These are phyloP conservation scores for Pyracantha coccinea DNA, from an alignment of 331 rosid species.

Conservation along the genomic window DNA sequence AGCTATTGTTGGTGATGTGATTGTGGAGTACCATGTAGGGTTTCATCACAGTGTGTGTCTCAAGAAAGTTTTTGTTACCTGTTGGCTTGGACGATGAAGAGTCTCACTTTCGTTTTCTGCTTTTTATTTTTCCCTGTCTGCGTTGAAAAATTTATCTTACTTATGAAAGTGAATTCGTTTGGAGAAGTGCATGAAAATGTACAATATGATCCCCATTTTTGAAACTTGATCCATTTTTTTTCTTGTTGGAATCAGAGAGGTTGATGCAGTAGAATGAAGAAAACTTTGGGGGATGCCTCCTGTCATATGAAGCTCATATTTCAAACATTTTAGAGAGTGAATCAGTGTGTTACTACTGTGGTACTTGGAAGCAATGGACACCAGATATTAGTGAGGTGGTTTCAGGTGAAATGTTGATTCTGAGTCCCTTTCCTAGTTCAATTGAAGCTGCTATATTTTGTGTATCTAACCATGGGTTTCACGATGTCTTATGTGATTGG, in stretches of 20 bases:
- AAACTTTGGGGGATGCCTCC: constrained; percentile 22
- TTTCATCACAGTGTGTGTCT: neutral
- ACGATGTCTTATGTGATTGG: constrained; percentile 36
- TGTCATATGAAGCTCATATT: constrained; percentile 7
- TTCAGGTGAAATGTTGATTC: constrained; percentile 58
- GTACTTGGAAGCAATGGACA: constrained; percentile 23
- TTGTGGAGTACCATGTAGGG: neutral
- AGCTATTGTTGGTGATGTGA: neutral
- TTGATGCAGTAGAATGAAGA: constrained; percentile 20
- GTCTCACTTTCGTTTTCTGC: neutral
- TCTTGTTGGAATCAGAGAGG: constrained; percentile 28
- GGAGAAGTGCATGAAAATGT: neutral
- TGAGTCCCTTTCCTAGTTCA: constrained; percentile 42
- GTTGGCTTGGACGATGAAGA: neutral
- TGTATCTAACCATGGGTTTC: constrained; percentile 38
- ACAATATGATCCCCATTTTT: neutral
- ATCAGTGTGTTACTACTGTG: constrained; percentile 8
- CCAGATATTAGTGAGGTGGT: constrained; percentile 17
- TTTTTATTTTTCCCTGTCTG: neutral
- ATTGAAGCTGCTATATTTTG: constrained; percentile 43
- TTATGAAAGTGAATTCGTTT: neutral
- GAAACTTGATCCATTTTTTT: neutral
- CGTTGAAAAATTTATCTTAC: neutral
- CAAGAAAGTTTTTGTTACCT: neutral
- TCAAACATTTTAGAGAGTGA: constrained; percentile 9